Percentiles rank a stretch among this genome's conserved stretches.
These are phyloP conservation scores for Erythrophleum ivorense DNA, from an alignment of 331 rosid species.

Conservation along the genomic window DNA sequence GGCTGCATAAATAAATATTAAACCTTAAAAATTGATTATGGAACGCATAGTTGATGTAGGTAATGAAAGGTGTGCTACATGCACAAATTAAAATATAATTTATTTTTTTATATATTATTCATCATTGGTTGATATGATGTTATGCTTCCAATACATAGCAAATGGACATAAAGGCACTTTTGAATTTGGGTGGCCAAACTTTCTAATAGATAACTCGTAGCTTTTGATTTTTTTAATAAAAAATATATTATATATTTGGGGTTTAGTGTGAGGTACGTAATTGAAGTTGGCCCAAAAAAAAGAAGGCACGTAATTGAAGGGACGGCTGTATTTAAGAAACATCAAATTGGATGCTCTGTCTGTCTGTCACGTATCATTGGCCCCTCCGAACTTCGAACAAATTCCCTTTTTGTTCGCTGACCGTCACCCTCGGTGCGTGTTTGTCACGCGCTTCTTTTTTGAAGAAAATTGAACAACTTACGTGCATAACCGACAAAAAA, in stretches of 20 bases:
- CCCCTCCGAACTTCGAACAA: background rate
- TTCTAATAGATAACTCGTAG: slow-evolving; percentile 11
- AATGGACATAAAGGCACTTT: slow-evolving; percentile 34
- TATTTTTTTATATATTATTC: background rate
- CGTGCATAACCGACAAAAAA: slow-evolving; percentile 42
- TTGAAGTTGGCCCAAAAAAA: background rate
- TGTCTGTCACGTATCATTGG: background rate
- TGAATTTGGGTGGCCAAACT: slow-evolving; percentile 38
- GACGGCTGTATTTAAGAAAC: background rate
- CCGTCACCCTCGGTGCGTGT: background rate
- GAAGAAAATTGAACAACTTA: background rate
- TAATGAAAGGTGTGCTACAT: slow-evolving; percentile 32
- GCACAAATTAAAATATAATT: background rate
- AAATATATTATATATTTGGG: background rate
- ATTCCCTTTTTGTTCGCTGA: background rate
- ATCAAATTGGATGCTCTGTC: slow-evolving; percentile 3
- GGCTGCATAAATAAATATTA: background rate
- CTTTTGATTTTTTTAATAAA: too few relatives aligned
- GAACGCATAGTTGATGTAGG: background rate
- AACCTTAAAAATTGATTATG: background rate
- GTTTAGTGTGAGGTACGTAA: background rate
- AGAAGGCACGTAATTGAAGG: background rate
- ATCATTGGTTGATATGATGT: background rate
- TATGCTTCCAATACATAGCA: background rate
- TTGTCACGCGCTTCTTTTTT: background rate